phyloP scores from a whole-genome alignment of 2,329 filamentous ascomycete species.

The Sarocladium oryzae region DNA sequence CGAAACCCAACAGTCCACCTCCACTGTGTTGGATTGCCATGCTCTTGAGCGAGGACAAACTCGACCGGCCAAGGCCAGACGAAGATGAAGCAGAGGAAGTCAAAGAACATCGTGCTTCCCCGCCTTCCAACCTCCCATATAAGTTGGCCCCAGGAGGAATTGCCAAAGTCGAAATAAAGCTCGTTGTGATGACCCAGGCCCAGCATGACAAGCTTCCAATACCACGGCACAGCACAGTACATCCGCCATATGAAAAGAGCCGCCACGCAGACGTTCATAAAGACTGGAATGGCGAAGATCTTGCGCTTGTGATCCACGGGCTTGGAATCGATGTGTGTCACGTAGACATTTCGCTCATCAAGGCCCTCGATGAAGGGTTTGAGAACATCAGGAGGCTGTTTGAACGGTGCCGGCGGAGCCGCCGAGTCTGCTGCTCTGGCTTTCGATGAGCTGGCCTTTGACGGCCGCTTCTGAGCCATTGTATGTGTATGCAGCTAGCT shows the following conservation, averaged over 20 bases:
- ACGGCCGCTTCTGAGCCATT: slow-evolving; percentile 24
- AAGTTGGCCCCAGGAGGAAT: slow-evolving; percentile 51
- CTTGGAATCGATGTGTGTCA: slow-evolving; percentile 74
- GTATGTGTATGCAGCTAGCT: slow-evolving; percentile 10
- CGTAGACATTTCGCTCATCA: slow-evolving; percentile 66
- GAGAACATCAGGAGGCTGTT: slow-evolving; percentile 55
- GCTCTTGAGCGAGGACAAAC: slow-evolving; percentile 56
- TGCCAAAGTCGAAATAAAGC: slow-evolving; percentile 54
- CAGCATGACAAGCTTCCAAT: slow-evolving; percentile 59
- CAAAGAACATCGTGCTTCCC: slow-evolving; percentile 61
- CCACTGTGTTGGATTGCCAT: slow-evolving; percentile 64
- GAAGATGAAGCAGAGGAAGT: slow-evolving; percentile 63
- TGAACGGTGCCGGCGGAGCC: slow-evolving; percentile 61
- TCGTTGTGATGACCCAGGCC: slow-evolving; percentile 60
- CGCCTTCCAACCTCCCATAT: slow-evolving; percentile 52
- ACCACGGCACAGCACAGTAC: slow-evolving; percentile 64
- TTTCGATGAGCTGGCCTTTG: slow-evolving; percentile 23
- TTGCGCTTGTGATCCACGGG: slow-evolving; percentile 68
- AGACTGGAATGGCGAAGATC: slow-evolving; percentile 72
- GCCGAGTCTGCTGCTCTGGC: slow-evolving; percentile 20
- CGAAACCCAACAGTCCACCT: slow-evolving; percentile 68
- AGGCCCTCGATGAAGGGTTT: slow-evolving; percentile 61
- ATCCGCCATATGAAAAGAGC: slow-evolving; percentile 61
- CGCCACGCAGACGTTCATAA: slow-evolving; percentile 66
- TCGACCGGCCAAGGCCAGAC: slow-evolving; percentile 68